Conservation (phyloP, 169 alveolate genomes). For the Plasmodium blacklocki region DNA sequence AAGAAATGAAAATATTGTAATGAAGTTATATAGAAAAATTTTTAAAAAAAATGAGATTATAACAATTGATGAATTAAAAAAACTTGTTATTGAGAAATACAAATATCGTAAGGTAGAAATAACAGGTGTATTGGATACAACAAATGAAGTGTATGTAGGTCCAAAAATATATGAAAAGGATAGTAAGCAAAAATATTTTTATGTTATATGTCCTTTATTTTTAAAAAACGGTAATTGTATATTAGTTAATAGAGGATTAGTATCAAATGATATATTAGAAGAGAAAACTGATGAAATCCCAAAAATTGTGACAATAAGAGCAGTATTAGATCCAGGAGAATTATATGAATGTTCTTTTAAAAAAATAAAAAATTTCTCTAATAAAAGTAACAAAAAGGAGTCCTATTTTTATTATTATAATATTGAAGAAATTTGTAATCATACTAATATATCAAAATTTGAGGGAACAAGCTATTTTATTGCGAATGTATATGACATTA, state of each 20-base stretch:
- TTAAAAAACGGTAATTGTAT: constrained; percentile 85
- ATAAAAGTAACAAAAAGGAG: constrained; percentile 54
- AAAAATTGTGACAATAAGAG: constrained; percentile 89
- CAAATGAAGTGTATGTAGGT: constrained; percentile 85
- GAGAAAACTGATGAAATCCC: constrained; percentile 80
- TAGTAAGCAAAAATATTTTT: constrained; percentile 76
- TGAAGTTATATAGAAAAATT: constrained; percentile 28
- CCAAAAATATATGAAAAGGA: constrained; percentile 83
- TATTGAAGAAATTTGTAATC: constrained; percentile 81
- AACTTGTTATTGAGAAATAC: constrained; percentile 55
- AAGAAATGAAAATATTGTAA: constrained; percentile 56
- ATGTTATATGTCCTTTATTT: constrained; percentile 87
- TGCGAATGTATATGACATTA: constrained; percentile 86
- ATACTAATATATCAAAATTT: constrained; percentile 78
- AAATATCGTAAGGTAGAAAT: constrained; percentile 80
- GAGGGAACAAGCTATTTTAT: constrained; percentile 75
- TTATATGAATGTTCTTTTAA: constrained; percentile 75
- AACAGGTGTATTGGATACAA: constrained; percentile 88
- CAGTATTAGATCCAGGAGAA: constrained; percentile 88
- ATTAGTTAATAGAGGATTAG: constrained; percentile 88
- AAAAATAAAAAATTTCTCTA: constrained; percentile 37
- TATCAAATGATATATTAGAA: constrained; percentile 76
- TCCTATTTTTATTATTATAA: constrained; percentile 82
- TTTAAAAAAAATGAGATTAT: constrained; percentile 11
- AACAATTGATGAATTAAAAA: constrained; percentile 68